Conservation (phyloP, 1,284 basidiomycete species). For the Apiotrichum siamense region DNA sequence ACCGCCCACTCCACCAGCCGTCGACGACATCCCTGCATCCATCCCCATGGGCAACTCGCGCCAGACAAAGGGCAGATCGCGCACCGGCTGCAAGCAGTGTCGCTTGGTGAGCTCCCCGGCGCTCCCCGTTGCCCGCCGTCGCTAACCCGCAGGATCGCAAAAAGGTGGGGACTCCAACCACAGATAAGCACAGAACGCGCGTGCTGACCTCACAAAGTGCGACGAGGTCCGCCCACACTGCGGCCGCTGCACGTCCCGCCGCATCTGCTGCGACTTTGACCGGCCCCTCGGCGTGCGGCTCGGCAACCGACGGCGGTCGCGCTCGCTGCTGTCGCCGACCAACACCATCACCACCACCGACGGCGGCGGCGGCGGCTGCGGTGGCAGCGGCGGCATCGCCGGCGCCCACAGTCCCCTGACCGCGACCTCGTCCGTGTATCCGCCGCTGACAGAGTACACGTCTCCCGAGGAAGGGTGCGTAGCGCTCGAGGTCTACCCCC, state of each 20-base stretch:
- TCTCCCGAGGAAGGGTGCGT: background rate
- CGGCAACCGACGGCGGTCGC: slow-evolving; percentile 4
- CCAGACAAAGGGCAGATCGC: slow-evolving; percentile 11
- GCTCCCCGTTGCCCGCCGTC: too few species aligned
- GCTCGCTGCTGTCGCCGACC: background rate
- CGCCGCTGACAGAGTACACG: background rate
- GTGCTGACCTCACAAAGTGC: slow-evolving; percentile 7
- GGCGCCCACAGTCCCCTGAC: too few species aligned
- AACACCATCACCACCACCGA: background rate
- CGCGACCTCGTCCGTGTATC: too few species aligned
- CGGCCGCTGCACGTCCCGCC: slow-evolving; percentile 5
- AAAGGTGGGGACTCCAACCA: slow-evolving; percentile 2
- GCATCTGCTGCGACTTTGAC: slow-evolving; percentile 10
- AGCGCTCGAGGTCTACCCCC: too few species aligned
- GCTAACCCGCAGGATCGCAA: slow-evolving; percentile 5
- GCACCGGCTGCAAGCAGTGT: slow-evolving; percentile 13
- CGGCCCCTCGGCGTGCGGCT: slow-evolving; percentile 8
- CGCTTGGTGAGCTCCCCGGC: slow-evolving; percentile 10
- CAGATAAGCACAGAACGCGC: background rate
- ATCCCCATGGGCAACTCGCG: slow-evolving; percentile 11
- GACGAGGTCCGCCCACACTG: slow-evolving; percentile 9
- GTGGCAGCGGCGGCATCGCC: too few species aligned
- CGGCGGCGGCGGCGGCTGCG: too few species aligned
- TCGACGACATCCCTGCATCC: background rate
- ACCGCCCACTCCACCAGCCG: background rate